phyloP scores from a whole-genome alignment of 352 stramenopile genomes.

The Peronospora belbahrii region DNA sequence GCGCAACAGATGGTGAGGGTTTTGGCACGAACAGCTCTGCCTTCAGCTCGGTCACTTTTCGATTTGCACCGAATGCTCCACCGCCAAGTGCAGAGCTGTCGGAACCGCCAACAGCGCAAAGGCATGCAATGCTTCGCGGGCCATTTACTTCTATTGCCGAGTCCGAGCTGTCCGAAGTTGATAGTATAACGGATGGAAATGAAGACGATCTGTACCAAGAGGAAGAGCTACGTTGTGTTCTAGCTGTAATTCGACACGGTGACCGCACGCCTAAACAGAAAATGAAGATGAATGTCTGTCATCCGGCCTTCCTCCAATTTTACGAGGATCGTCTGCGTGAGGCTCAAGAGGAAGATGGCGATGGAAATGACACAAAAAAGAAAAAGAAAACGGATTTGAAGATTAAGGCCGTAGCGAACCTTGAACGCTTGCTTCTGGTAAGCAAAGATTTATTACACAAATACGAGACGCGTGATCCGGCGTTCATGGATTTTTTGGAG shows the following conservation, averaged over 20 bases:
- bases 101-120: slow-evolving; percentile 38
- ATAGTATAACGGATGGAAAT: slow-evolving; percentile 21
- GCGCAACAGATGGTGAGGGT: slow-evolving; percentile 25
- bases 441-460: slow-evolving; percentile 64
- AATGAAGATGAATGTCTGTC: slow-evolving; percentile 93
- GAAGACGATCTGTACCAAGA: slow-evolving; percentile 46
- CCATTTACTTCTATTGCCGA: slow-evolving; percentile 25
- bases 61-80: slow-evolving; percentile 37
- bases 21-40: slow-evolving; percentile 46
- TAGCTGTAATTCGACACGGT: slow-evolving; percentile 98
- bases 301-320: slow-evolving; percentile 84
- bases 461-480: slow-evolving; percentile 51
- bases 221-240: slow-evolving; percentile 97
- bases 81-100: slow-evolving; percentile 45
- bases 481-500: slow-evolving; percentile 56
- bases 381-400: slow-evolving; percentile 81
- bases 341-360: slow-evolving; percentile 21
- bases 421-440: slow-evolving; percentile 72
- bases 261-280: slow-evolving; percentile 99
- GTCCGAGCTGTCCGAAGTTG: slow-evolving; percentile 20
- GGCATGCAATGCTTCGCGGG: slow-evolving; percentile 20
- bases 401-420: slow-evolving; percentile 77
- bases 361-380: slow-evolving; percentile 22
- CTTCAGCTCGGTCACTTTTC: slow-evolving; percentile 61
- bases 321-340: slow-evolving; percentile 54